Evolutionary conservation across 2,329 filamentous ascomycete genomes (phyloP).

Genomic region (Hypoxylon sp.): DNA sequence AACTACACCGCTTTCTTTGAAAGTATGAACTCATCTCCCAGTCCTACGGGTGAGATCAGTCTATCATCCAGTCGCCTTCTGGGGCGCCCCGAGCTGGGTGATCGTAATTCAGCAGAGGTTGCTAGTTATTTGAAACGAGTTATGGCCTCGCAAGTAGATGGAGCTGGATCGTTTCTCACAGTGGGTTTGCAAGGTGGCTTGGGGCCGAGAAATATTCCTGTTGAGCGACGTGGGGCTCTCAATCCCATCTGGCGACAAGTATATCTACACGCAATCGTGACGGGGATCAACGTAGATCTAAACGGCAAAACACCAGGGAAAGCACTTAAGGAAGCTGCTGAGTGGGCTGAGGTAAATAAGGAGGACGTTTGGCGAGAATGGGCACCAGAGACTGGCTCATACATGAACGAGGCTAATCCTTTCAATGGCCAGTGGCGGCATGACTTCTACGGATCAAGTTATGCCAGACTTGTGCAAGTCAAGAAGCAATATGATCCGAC

Average conservation of each 20-base stretch:
- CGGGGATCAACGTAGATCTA: neutral
- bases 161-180: neutral
- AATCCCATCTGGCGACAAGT: neutral
- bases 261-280: slow-evolving; percentile 1
- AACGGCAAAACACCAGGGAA: neutral
- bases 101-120: too few species aligned
- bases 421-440: neutral
- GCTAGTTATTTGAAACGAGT: neutral
- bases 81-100: too few species aligned
- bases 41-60: too few species aligned
- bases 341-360: too few species aligned
- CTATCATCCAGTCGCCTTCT: too few species aligned
- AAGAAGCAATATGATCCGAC: slow-evolving; percentile 10
- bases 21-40: too few species aligned
- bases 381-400: neutral
- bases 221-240: neutral
- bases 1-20: too few species aligned
- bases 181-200: neutral
- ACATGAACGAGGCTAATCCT: slow-evolving; percentile 1
- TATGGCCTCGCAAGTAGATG: neutral
- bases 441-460: slow-evolving; percentile 6
- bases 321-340: neutral
- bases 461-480: neutral
- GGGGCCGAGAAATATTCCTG: neutral
- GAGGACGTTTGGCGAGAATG: neutral